These are phyloP conservation scores for Setaria viridis DNA, from an alignment of 202 grass and related monocot genomes.

Conservation along the genomic window DNA sequence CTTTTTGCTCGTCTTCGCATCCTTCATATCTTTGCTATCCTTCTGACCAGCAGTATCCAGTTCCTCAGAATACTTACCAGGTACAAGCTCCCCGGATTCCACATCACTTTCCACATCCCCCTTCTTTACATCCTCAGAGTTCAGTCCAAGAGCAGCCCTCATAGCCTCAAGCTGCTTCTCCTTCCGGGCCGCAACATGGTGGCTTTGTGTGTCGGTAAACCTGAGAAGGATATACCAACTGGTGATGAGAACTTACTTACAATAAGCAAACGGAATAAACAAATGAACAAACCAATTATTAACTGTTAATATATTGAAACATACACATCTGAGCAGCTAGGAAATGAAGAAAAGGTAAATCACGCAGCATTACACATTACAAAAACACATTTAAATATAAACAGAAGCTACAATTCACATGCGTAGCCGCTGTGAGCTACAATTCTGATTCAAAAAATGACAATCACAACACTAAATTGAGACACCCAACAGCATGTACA, in stretches of 20 bases:
- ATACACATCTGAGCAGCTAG: neutral
- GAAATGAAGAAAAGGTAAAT: neutral
- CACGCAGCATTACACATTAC: neutral
- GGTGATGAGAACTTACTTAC: slow-evolving; percentile 30
- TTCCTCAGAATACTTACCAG: slow-evolving; percentile 57
- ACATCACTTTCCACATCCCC: slow-evolving; percentile 78
- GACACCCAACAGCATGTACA: neutral
- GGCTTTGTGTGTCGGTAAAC: slow-evolving; percentile 78
- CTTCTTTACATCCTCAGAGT: slow-evolving; percentile 52
- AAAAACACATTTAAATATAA: neutral
- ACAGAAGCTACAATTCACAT: neutral
- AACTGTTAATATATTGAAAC: slow-evolving; percentile 3
- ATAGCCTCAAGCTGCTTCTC: slow-evolving; percentile 90
- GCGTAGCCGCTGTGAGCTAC: neutral
- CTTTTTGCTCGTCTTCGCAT: slow-evolving; percentile 52
- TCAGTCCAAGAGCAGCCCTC: slow-evolving; percentile 72
- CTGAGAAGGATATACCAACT: slow-evolving; percentile 47
- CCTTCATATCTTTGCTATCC: slow-evolving; percentile 31
- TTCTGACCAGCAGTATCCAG: slow-evolving; percentile 46
- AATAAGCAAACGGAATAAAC: slow-evolving; percentile 1
- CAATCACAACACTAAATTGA: neutral
- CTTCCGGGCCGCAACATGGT: slow-evolving; percentile 86
- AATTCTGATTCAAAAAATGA: neutral
- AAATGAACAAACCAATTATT: neutral
- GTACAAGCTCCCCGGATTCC: slow-evolving; percentile 90